phyloP scores from a whole-genome alignment of 352 stramenopile genomes.

The Phytophthora crassamura region DNA sequence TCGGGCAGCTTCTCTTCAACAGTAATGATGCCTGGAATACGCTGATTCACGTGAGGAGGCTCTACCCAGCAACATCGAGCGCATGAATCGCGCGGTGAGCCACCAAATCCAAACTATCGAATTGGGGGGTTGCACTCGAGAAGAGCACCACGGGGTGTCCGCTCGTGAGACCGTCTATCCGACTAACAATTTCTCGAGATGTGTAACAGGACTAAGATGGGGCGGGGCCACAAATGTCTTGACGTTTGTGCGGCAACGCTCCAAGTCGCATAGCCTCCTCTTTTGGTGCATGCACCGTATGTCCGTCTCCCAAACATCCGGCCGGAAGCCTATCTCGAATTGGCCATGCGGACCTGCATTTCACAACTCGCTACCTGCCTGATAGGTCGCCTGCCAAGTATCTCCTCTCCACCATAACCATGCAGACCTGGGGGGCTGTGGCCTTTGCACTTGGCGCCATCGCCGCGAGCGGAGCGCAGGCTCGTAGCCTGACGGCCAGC shows the following conservation, averaged over 20 bases:
- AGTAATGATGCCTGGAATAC: neutral
- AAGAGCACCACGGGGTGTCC: constrained; percentile 12
- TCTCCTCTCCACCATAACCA: neutral
- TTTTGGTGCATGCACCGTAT: constrained; percentile 21
- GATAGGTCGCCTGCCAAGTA: constrained; percentile 6
- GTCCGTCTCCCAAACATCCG: constrained; percentile 22
- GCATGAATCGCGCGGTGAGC: no score
- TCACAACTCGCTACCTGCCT: constrained; percentile 16
- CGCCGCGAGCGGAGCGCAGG: constrained; percentile 9
- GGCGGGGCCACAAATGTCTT: constrained; percentile 27
- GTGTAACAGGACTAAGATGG: constrained; percentile 32
- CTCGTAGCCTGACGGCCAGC: constrained; percentile 52
- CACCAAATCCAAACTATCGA: neutral
- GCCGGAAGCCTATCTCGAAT: constrained; percentile 15
- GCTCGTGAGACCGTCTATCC: constrained; percentile 29
- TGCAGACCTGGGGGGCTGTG: constrained; percentile 30
- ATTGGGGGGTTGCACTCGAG: neutral
- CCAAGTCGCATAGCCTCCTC: constrained; percentile 17
- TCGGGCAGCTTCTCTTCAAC: neutral
- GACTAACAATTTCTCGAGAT: constrained; percentile 29
- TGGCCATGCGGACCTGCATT: constrained; percentile 16
- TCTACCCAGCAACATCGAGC: neutral
- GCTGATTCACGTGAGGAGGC: neutral
- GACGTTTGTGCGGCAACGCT: constrained; percentile 20
- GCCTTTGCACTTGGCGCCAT: constrained; percentile 16